Evolutionary conservation across 192 early-diverging fungal species (phyloP).

Genomic region (Backusella liffmaniae): DNA sequence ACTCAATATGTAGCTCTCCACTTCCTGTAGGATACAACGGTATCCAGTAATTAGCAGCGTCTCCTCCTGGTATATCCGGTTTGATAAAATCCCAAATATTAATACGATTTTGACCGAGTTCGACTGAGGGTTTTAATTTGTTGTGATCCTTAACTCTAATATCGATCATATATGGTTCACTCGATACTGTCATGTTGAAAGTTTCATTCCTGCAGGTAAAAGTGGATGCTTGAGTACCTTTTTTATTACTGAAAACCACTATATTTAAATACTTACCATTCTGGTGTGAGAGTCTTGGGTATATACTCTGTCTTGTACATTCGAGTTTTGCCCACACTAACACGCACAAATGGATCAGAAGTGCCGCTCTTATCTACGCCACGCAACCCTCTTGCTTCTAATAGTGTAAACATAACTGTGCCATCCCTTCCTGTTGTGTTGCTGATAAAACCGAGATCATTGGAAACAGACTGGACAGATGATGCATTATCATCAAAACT

Average conservation of each 20-base stretch:
- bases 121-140: constrained; percentile 6
- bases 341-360: constrained; percentile 28
- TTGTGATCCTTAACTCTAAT: constrained; percentile 32
- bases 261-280: constrained; percentile 22
- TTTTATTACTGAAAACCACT: not conserved
- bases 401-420: constrained; percentile 35
- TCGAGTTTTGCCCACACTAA: constrained; percentile 11
- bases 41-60: constrained; percentile 14
- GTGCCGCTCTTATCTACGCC: constrained; percentile 47
- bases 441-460: not conserved
- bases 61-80: not conserved
- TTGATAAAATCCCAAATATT: constrained; percentile 35
- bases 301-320: constrained; percentile 27
- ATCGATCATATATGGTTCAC: constrained; percentile 21
- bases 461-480: not conserved
- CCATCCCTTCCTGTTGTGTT: constrained; percentile 20
- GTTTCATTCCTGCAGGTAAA: constrained; percentile 19
- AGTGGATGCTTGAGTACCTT: not conserved
- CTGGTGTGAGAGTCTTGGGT: constrained; percentile 28
- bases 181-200: not conserved
- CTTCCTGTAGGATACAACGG: constrained; percentile 22
- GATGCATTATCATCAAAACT: constrained; percentile 11
- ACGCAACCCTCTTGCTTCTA: constrained; percentile 50
- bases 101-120: constrained; percentile 18
- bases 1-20: constrained; percentile 19